Percentiles rank a stretch among this genome's conserved stretches.
Conservation (phyloP, 73 alveolate species). For the Symbiodinium natans region DNA sequence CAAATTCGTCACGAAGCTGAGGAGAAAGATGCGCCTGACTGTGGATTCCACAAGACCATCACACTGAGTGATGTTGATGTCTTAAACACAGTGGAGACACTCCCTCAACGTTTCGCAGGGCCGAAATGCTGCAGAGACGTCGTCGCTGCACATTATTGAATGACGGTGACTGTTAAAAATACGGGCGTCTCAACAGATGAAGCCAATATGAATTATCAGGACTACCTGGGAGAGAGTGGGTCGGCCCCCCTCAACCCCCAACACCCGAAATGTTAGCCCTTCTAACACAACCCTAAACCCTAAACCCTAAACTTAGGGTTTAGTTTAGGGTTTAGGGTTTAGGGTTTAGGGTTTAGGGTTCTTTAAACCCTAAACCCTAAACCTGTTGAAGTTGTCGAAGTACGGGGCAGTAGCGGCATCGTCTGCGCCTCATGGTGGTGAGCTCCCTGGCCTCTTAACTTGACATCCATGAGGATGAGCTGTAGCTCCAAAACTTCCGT, state of each 20-base stretch:
- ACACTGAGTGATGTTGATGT: too few relatives aligned
- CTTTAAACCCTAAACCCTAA: neutral
- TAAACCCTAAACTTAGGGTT: too few relatives aligned
- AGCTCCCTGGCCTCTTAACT: neutral
- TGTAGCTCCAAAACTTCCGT: neutral
- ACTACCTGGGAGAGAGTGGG: too few relatives aligned
- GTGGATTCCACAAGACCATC: too few relatives aligned
- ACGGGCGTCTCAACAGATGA: too few relatives aligned
- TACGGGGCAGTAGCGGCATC: neutral
- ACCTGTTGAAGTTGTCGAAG: too few relatives aligned
- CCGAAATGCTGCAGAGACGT: neutral
- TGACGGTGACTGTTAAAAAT: too few relatives aligned
- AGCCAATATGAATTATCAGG: too few relatives aligned
- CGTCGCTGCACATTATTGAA: neutral
- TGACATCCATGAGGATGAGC: neutral
- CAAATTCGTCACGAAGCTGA: too few relatives aligned
- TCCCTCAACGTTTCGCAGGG: neutral
- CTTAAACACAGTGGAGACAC: too few relatives aligned
- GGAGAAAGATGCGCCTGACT: too few relatives aligned
- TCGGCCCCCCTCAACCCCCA: neutral
- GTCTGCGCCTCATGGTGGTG: neutral
- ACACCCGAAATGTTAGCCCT: neutral
- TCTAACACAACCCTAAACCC: neutral
- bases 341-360: neutral
- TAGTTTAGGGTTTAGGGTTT: too few relatives aligned